Base-by-base conservation (phyloP, 108 stramenopile genomes). In the Chaetoceros tenuissimus region DNA sequence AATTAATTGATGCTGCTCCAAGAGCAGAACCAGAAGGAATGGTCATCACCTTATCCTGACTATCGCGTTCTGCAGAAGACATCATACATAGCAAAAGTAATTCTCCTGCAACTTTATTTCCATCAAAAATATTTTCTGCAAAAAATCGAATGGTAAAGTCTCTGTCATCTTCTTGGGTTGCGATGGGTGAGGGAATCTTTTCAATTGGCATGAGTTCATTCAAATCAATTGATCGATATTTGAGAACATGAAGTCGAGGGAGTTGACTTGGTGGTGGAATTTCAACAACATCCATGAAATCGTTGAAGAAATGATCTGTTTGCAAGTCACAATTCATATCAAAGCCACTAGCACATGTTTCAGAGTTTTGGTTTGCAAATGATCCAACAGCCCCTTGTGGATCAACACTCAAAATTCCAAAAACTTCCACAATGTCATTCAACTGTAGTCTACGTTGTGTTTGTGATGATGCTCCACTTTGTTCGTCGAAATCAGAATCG, bases 161-260 rank as follows among this genome's bases (percentile, higher is more conserved):
- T 21, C 53, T 26, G 27, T 54, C 28, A n/a, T 54, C 25, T 40
- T 40, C 34, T 13, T 40, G 34, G 34, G 5, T 40, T 13, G 13
- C 5, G n/a, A n/a, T n/a, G n/a, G n/a, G n/a, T n/a, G n/a, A n/a
- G 5, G 34, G 34, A 5, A 40, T 40, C 34, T 40, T 40, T 40
- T 40, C 34, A 5, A 40, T 51, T 26, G 49, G 8, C 49, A 51
- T 24, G 1, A 24, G 17, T 17, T 46, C 46, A 64, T 78, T 77
- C 49, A 82, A 31, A 57, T 75, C 68, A 10, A 69, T 0, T 10
- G 3, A 30, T 50, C 48, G 48, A 52, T 77, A 75, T 16, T 34
- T 51, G 18, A 82, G 26, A 10, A 77, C 80, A 55, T 82, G 80
- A 21, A 82, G 51, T 2, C 80, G 70, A 20, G 80, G 77, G 48